Evolutionary conservation across 2,329 filamentous ascomycete genomes (phyloP), one percentile per base, ranked within the genome.

Genomic region (Botryotinia convoluta): DNA sequence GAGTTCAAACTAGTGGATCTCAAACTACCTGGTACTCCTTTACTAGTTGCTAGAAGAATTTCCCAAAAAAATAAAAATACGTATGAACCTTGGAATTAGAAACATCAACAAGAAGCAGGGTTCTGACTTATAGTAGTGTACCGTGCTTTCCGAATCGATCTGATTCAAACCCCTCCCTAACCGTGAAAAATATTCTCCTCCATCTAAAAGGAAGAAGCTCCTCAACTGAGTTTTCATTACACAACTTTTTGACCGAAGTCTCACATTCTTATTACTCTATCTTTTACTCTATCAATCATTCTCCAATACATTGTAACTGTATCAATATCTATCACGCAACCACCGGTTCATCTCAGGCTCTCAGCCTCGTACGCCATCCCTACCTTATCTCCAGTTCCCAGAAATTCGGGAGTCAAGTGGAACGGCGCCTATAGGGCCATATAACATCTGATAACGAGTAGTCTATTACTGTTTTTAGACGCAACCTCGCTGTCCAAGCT

Each of bases 211-310:
- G 57, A 51, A 14, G 71, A 68, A 32, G 59, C 63, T 73, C 71
- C 71, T 73, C 71, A 73, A 51, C 65, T 73, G 71, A 68, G 71
- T 73, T 73, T 73, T 54, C 64, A 73, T 73, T 73, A 73, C 71
- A 48, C 71, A 73, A 73, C 70, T 62, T 59, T 69, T 69, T 73
- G 71, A 73, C 65, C 57, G 59, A 39, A 57, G 32, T 73, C 57
- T 69, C 44, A 73, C 65, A 72, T 73, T 73, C 71, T 69, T 48
- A 73, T 73, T 73, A 73, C 71, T 70, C 45, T 57, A 73, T 69
- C 42, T 62, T 68, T 70, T 73, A 18, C 70, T 67, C 70, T 68
- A 67, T 72, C 62, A 68, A 68, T 37, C 39, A 35, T 69, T 44
- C 35, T 44, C 44, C 29, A 37, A 54, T 42, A 39, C 57, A 48